Base-by-base conservation (phyloP, 495 filamentous ascomycete genomes). In the Platismatia glauca region DNA sequence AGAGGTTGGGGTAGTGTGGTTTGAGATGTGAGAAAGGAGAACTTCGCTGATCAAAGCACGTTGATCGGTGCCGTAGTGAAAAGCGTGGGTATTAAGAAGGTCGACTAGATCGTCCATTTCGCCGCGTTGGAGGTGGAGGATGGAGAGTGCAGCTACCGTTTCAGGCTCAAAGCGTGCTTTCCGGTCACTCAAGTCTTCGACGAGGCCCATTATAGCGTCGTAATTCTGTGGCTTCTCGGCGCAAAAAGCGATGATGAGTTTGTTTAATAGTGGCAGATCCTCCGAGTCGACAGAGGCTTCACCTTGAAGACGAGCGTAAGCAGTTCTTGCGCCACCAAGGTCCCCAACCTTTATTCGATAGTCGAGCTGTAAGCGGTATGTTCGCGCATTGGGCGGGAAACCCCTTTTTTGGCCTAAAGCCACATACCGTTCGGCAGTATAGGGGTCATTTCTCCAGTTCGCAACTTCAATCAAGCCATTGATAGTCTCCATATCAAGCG, bases 401-500 rank as follows among this genome's bases (percentile, higher is more conserved):
- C 77, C 80, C 67, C 85, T 80, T 65, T 86, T 83, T 11, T 78
- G 59, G 3, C 82, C 84, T 22, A 96, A 73, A 12, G 74, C 71
- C 55, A 88, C 76, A 65, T 89, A 92, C n/a, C 87, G 78, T 63
- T 88, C 84, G 9, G 88, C 89, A 22, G 88, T 74, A 59, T 88
- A 87, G 0, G 86, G 81, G 64, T 93, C 86, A 34, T 84, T 76
- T 38, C 76, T 76, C n/a, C 81, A 79, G 66, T 86, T 87, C 41
- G 91, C 89, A 62, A 86, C 84, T 46, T 78, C 79, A n/a, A 97
- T 77, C 24, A 97, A 78, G 39, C 71, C 70, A 68, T 96, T 92
- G 60, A 96, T 85, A 38, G 86, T 88, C 5, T 77, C 74, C n/a
- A 84, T 86, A 55, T 86, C 84, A 1, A 91, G 83, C 5, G 73